Evolutionary conservation across 306 rosid genomes (phyloP), one percentile per base, ranked within the genome.

Genomic region (Elaeagnus macrophylla): DNA sequence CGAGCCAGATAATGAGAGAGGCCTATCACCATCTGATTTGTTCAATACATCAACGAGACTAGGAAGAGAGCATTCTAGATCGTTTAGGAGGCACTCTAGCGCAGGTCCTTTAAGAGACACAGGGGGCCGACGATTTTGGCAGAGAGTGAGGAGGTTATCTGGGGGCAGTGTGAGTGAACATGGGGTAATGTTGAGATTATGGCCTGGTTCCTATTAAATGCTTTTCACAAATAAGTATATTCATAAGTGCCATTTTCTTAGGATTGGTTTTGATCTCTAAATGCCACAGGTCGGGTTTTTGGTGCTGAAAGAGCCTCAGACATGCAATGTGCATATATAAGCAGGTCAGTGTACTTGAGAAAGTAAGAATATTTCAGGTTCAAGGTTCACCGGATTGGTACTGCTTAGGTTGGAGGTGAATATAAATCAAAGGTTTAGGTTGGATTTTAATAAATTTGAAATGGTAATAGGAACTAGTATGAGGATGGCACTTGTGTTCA

Each of bases 91-190:
- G 69, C 78, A 77, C 59, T 80, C 86, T 0, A 80, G 81, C 51
- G 76, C 97, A 6, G 85, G 84, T 60, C 89, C 95, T 42, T 54
- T 72, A 53, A 73, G 77, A 71, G 78, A 73, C 0, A 80, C 77
- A 65, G 78, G 86, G 70, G 70, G 82, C 60, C 62, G 52, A 48
- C 70, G 60, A 45, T 75, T 84, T 59, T 91, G 99, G 96, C 74
- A 80, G 56, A 77, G 69, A 67, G 67, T 80, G 56, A 81, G 81
- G 71, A 72, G 81, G 49, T 73, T 72, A 32, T 89, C 95, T 5
- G 68, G 81, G 51, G 88, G 89, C 44, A 85, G 83, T 65, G 78
- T 76, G 68, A 80, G 93, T 60, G 97, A 89, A 45, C 89, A 80
- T 57, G 81, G 83, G 40, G 58, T 37, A 11, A 73, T 68, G 71